Conservation (phyloP, 768 basidiomycete genomes). For the Amyloporia xantha region DNA sequence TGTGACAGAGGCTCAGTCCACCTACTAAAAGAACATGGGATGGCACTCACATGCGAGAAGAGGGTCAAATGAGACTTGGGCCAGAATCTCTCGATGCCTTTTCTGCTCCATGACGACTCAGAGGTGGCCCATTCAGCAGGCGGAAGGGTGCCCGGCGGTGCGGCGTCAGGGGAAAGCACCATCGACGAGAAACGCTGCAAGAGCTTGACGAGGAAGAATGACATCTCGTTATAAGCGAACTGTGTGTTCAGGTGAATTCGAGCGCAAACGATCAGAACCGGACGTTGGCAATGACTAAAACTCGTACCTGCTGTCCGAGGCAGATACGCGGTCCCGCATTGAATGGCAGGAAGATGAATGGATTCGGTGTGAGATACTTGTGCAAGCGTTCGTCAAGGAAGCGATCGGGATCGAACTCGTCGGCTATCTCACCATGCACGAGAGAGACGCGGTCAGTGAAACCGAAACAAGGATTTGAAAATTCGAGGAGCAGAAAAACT, state of each 20-base stretch:
- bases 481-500: constrained; percentile 40
- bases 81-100: constrained; percentile 35
- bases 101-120: constrained; percentile 24
- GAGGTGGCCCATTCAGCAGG: constrained; percentile 29
- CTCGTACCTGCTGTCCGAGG: constrained; percentile 39
- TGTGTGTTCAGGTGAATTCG: constrained; percentile 9
- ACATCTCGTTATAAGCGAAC: constrained; percentile 52
- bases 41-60: constrained; percentile 27
- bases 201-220: constrained; percentile 47
- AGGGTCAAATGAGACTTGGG: constrained; percentile 35
- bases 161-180: constrained; percentile 31
- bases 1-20: not conserved
- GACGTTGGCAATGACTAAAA: not conserved
- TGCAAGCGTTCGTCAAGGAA: constrained; percentile 53
- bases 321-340: constrained; percentile 65
- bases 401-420: constrained; percentile 55
- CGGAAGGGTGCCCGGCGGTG: constrained; percentile 24
- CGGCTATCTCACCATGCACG: too few species aligned
- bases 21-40: not conserved
- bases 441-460: not conserved
- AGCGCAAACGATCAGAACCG: not conserved
- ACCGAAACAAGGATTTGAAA: not conserved
- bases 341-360: constrained; percentile 66
- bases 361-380: constrained; percentile 48
- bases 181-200: constrained; percentile 42